Conservation (phyloP, 2,329 filamentous ascomycete genomes). For the Escovopsis sp. region DNA sequence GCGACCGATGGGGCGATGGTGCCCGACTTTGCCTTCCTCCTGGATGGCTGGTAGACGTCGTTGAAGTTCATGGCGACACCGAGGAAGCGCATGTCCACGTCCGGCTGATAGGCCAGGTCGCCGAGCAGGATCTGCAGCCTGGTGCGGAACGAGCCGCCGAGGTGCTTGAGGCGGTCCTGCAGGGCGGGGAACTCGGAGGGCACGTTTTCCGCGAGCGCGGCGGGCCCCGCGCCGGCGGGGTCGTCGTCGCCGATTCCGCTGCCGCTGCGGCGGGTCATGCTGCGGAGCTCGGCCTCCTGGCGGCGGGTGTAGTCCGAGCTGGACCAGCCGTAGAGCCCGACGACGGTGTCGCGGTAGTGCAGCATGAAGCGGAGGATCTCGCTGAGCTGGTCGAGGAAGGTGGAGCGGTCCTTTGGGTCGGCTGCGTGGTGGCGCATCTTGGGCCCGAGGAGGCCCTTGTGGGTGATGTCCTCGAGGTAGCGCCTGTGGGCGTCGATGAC, state of each 20-base stretch:
- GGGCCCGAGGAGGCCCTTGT: conserved; percentile 84
- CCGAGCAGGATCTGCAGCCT: conserved; percentile 72
- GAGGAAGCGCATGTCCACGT: conserved; percentile 89
- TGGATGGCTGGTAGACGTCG: conserved; percentile 74
- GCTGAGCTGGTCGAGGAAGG: conserved; percentile 81
- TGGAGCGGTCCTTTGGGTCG: conserved; percentile 51
- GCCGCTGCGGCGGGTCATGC: conserved; percentile 38
- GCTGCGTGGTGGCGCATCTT: conserved; percentile 30
- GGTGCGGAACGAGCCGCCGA: conserved; percentile 63
- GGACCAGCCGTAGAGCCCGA: conserved; percentile 86
- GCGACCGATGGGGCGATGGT: conserved; percentile 11
- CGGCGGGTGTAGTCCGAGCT: conserved; percentile 85
- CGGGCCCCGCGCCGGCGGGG: too few relatives aligned
- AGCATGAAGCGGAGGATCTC: conserved; percentile 92
- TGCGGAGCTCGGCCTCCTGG: conserved; percentile 71
- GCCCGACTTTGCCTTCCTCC: conserved; percentile 40
- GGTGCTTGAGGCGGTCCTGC: conserved; percentile 53
- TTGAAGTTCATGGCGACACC: conserved; percentile 99
- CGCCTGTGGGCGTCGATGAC: conserved; percentile 81
- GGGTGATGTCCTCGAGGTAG: conserved; percentile 87
- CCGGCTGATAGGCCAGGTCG: conserved; percentile 82
- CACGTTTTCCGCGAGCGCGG: conserved; percentile 27
- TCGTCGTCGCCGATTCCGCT: conserved; percentile 25
- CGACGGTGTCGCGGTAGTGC: conserved; percentile 80
- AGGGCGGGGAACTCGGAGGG: conserved; percentile 56